Evolutionary conservation across 2,329 filamentous ascomycete genomes (phyloP).

Genomic region (Aspergillus niger): DNA sequence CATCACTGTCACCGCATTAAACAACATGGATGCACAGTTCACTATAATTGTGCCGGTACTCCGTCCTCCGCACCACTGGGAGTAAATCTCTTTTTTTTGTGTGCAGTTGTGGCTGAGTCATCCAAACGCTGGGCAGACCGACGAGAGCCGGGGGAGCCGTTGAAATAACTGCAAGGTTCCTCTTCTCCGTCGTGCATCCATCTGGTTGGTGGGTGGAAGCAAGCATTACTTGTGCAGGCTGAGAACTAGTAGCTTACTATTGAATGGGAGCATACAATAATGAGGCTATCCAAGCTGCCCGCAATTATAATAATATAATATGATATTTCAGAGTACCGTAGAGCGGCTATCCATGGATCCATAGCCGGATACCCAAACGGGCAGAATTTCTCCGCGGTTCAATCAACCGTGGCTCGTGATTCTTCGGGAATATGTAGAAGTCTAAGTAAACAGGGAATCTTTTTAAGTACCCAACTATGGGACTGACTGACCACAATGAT

Average conservation of each 20-base stretch:
- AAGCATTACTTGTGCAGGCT: background rate
- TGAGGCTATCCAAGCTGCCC: background rate
- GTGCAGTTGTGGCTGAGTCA: background rate
- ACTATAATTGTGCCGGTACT: background rate
- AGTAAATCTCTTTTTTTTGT: background rate
- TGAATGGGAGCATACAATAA: background rate
- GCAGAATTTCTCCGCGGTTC: conserved; percentile 6
- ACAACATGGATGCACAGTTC: background rate
- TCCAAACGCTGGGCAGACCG: background rate
- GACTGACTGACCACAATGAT: background rate
- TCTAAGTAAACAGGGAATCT: background rate
- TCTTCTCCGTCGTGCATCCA: background rate
- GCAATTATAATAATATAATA: background rate
- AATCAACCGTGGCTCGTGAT: conserved; percentile 7
- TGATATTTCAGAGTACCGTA: background rate
- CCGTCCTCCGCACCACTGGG: background rate
- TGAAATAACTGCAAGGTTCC: background rate
- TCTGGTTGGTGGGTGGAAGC: background rate
- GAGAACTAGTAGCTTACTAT: background rate
- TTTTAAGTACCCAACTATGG: background rate
- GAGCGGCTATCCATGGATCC: background rate
- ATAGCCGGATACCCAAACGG: background rate
- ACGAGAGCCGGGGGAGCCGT: background rate
- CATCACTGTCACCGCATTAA: background rate
- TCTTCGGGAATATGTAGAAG: background rate